Conservation (phyloP, 2,329 filamentous ascomycete species). For the Scopulariopsis brevicaulis region DNA sequence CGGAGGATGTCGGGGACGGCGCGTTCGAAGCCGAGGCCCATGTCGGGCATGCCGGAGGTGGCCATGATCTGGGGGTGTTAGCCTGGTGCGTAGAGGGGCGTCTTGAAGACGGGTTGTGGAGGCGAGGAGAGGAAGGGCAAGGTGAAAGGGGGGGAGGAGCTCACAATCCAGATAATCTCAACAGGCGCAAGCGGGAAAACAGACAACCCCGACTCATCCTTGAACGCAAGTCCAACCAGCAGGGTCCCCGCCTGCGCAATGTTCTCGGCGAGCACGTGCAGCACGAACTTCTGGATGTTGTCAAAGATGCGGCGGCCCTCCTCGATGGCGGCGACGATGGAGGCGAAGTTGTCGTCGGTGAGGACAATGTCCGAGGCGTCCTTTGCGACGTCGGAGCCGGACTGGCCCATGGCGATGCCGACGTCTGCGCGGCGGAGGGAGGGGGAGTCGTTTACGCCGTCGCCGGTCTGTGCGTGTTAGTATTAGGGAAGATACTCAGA, state of each 20-base stretch:
- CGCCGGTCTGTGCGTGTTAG: constrained; percentile 37
- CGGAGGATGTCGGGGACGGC: constrained; percentile 59
- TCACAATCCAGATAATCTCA: constrained; percentile 62
- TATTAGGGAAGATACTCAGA: background rate
- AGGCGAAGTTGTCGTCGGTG: constrained; percentile 64
- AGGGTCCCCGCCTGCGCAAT: constrained; percentile 60
- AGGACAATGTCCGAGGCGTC: constrained; percentile 55
- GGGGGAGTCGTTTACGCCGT: constrained; percentile 65
- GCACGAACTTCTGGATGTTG: constrained; percentile 66
- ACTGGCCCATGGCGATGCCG: constrained; percentile 56
- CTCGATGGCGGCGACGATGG: constrained; percentile 59
- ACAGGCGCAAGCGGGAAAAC: constrained; percentile 65
- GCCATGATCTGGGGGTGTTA: constrained; percentile 48
- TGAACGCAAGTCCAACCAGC: constrained; percentile 61
- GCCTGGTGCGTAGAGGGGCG: too few relatives aligned
- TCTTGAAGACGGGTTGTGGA: too few relatives aligned
- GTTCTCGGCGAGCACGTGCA: constrained; percentile 59
- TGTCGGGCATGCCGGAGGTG: constrained; percentile 63
- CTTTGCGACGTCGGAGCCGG: constrained; percentile 55
- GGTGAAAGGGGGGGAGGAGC: background rate
- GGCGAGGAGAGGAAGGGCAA: background rate
- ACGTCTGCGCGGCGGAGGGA: constrained; percentile 60
- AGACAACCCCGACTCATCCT: constrained; percentile 50
- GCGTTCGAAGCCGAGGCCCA: constrained; percentile 65
- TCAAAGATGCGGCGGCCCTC: constrained; percentile 64